Evolutionary conservation across 2,329 filamentous ascomycete genomes (phyloP), one percentile per base, ranked within the genome.

Genomic region (Trichoderma hamatum): DNA sequence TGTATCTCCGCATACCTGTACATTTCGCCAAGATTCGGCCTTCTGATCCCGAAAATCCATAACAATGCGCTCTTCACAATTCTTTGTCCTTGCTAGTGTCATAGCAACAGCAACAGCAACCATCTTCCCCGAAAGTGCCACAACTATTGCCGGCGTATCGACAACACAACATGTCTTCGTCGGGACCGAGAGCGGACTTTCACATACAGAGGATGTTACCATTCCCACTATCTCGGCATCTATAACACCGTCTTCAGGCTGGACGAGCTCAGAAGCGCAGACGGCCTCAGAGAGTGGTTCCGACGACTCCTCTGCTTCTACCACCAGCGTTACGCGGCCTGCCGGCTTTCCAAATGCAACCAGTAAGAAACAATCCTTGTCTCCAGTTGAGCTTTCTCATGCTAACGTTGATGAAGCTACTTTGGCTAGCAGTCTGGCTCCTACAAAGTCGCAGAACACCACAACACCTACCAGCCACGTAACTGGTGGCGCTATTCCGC

Each of bases 401-500:
- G 51, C 61, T 69, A 54, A 69, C 67, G 19, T 46, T 46, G 43
- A 66, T 46, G 32, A 46, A 69, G 67, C 67, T 10, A 65, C 67
- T 2, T 43, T 69, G 30, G 32, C 60, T 26, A 54, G 52, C 62
- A 56, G 68, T 28, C 54, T 58, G 43, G 68, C 21, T 51, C 63
- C 68, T 36, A 70, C 68, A 39, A 58, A 62, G 28, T 55, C 71
- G 21, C 71, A 74, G 70, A 77, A 77, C 67, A 72, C 73, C 21
- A 76, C 77, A 46, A 73, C 74, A 26, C 72, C 69, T n/a, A 67
- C 75, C 52, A 69, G 75, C 30, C 73, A 74, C 46, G 75, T 76
- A 21, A 76, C 77, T 14, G 78, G 76, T 21, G 78, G 77, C 36
- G 77, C 77, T 24, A 73, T 78, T 56, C 73, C 76, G 46, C 74